A percentile compares a stretch with the other conserved stretches of the same genome.
Evolutionary conservation across 2,329 filamentous ascomycete species (phyloP).

Genomic region (Aspergillus sp.): DNA sequence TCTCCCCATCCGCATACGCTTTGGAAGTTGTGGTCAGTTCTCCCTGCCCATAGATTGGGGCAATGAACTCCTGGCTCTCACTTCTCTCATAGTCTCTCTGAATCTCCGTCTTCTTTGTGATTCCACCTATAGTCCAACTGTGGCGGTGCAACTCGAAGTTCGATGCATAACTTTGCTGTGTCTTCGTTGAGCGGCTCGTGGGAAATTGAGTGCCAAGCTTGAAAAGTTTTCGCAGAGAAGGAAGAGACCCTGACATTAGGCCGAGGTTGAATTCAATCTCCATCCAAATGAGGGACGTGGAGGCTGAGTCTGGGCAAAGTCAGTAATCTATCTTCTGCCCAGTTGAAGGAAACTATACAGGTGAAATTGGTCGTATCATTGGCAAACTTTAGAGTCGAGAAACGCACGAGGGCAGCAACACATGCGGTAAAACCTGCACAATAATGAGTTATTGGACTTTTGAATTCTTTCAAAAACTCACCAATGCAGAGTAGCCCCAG

Average conservation of each 20-base stretch:
- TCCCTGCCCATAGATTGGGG: slow-evolving; percentile 1
- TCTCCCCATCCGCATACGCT: not conserved
- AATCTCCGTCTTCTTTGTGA: slow-evolving; percentile 13
- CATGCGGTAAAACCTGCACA: slow-evolving; percentile 6
- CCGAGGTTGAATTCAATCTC: slow-evolving; percentile 15
- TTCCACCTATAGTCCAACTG: slow-evolving; percentile 1
- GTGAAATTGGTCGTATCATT: slow-evolving; percentile 9
- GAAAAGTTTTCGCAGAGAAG: slow-evolving; percentile 6
- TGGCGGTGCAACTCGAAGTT: not conserved
- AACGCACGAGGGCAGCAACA: slow-evolving; percentile 11
- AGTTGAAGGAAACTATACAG: not conserved
- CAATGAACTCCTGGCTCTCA: slow-evolving; percentile 7
- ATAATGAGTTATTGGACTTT: not conserved
- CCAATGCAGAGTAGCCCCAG: slow-evolving; percentile 8
- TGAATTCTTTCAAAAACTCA: not conserved
- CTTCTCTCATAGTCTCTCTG: not conserved
- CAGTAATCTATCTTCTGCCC: no score
- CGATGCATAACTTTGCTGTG: not conserved
- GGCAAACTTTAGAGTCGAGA: slow-evolving; percentile 2
- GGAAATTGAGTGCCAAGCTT: not conserved
- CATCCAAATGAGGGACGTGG: slow-evolving; percentile 14
- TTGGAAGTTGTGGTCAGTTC: not conserved
- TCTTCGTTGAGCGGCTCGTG: not conserved
- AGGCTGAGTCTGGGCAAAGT: slow-evolving; percentile 1
- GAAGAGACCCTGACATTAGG: slow-evolving; percentile 9